These are phyloP conservation scores for Metarhizium rileyi DNA, from an alignment of 2,329 filamentous ascomycete genomes.

Conservation along the genomic window DNA sequence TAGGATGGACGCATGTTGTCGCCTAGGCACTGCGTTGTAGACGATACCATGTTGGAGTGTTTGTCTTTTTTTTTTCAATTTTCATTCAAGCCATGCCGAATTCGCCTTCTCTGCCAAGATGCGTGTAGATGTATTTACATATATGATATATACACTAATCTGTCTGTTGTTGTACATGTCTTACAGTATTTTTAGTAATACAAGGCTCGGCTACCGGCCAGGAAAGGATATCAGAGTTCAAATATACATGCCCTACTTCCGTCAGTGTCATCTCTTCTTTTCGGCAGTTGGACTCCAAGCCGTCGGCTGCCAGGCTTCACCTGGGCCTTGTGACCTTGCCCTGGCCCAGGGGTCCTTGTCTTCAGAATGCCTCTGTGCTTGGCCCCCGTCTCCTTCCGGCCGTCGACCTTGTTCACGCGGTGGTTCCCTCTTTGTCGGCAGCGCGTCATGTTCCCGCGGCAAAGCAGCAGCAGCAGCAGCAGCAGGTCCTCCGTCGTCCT, in stretches of 20 bases:
- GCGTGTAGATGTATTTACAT: neutral
- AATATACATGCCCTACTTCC: neutral
- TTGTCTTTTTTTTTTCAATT: neutral
- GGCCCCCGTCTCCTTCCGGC: conserved; percentile 1
- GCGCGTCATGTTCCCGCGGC: neutral
- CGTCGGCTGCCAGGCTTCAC: conserved; percentile 59
- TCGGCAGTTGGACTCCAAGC: conserved; percentile 43
- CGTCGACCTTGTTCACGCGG: neutral
- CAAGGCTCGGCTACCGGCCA: neutral
- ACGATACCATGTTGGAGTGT: neutral
- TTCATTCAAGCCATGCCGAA: neutral
- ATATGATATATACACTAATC: neutral
- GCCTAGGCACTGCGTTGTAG: neutral
- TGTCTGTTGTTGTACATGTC: neutral
- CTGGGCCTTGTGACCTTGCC: conserved; percentile 34
- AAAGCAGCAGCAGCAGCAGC: neutral
- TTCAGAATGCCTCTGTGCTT: conserved; percentile 9
- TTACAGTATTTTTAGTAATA: neutral
- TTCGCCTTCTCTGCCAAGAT: neutral
- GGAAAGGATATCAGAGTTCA: too few relatives aligned
- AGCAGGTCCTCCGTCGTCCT: conserved; percentile 16
- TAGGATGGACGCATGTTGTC: too few relatives aligned
- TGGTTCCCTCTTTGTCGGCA: neutral
- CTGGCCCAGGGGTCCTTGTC: conserved; percentile 47
- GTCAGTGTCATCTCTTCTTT: conserved; percentile 1